A percentile compares a stretch with the other conserved stretches of the same genome.
Conservation (phyloP, 331 rosid genomes). For the Rosa hybrid region DNA sequence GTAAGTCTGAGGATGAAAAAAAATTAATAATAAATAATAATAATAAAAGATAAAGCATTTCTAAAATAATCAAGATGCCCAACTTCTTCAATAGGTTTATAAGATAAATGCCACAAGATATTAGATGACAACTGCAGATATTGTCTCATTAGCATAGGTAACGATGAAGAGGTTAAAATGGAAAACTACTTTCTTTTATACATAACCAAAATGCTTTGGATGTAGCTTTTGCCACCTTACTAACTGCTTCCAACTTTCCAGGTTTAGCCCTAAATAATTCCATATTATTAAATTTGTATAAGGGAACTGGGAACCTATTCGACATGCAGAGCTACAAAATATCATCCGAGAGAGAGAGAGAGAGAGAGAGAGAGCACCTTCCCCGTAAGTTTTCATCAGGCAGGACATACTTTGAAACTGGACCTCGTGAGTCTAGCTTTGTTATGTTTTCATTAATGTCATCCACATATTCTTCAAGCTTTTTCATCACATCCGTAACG, state of each 20-base stretch:
- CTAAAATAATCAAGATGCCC: neutral
- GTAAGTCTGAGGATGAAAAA: conserved; percentile 51
- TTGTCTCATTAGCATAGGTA: neutral
- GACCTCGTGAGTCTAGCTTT: conserved; percentile 80
- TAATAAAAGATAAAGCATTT: neutral
- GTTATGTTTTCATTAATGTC: conserved; percentile 63
- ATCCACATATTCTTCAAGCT: conserved; percentile 75
- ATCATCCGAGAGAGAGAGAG: conserved; percentile 4
- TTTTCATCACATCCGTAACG: conserved; percentile 65
- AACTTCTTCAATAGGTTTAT: neutral
- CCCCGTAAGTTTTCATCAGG: conserved; percentile 78
- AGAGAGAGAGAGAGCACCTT: conserved; percentile 58
- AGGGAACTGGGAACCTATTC: neutral
- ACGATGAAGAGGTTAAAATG: neutral
- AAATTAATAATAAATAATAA: neutral
- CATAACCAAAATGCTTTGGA: neutral
- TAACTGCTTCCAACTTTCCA: neutral
- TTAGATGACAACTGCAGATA: neutral
- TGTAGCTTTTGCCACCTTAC: neutral
- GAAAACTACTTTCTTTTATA: neutral
- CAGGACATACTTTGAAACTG: conserved; percentile 81
- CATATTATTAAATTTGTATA: neutral
- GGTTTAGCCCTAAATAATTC: neutral
- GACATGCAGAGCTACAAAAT: neutral
- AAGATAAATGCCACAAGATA: neutral